These are phyloP conservation scores for Cryptococcus jaspeensis DNA, from an alignment of 1,284 basidiomycete genomes.

Conservation along the genomic window DNA sequence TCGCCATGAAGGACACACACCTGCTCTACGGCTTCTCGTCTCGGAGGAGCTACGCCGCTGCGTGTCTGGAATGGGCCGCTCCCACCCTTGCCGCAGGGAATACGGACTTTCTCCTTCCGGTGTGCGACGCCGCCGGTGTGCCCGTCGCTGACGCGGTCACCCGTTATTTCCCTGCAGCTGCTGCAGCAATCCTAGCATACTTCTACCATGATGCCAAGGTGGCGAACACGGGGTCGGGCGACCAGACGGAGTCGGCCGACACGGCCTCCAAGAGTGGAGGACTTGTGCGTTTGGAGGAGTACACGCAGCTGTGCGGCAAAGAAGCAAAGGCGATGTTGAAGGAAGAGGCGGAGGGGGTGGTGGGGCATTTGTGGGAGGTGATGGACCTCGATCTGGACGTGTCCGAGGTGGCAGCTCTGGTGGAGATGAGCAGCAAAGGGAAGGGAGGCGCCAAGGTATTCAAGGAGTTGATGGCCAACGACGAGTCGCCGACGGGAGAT, in stretches of 20 bases:
- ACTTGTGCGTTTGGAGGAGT: background rate
- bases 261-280: background rate
- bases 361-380: slow-evolving; percentile 14
- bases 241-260: too few species aligned
- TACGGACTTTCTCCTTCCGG: slow-evolving; percentile 19
- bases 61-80: slow-evolving; percentile 23
- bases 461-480: slow-evolving; percentile 11
- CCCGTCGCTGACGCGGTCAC: slow-evolving; percentile 7
- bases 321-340: slow-evolving; percentile 2
- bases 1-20: slow-evolving; percentile 67
- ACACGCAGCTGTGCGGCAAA: background rate
- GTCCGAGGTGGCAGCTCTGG: background rate
- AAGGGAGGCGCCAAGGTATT: background rate
- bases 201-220: background rate
- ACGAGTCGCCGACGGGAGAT: background rate
- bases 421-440: background rate
- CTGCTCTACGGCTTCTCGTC: slow-evolving; percentile 54
- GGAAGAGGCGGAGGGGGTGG: slow-evolving; percentile 5
- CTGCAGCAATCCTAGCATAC: slow-evolving; percentile 21
- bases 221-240: background rate
- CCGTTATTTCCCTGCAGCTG: slow-evolving; percentile 24
- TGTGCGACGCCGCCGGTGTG: slow-evolving; percentile 31
- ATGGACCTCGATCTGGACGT: slow-evolving; percentile 5
- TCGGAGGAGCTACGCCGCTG: slow-evolving; percentile 24
- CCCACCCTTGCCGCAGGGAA: slow-evolving; percentile 19